Base-by-base conservation (phyloP, 1,284 basidiomycete species). In the Rhodotorula glutinis region DNA sequence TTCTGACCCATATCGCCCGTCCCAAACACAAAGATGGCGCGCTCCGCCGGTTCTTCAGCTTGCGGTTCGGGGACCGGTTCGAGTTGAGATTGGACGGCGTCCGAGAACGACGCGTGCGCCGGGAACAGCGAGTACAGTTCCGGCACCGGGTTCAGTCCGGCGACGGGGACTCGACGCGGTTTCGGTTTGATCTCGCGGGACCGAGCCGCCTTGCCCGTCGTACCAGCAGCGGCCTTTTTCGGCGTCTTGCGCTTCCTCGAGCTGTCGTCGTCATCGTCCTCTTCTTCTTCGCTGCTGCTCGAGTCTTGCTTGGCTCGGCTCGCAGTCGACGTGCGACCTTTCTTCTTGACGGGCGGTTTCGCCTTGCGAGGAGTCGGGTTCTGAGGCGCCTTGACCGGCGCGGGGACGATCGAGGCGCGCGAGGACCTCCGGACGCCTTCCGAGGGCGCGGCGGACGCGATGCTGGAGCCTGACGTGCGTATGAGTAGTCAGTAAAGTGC, bases 1-100 rank as follows among this genome's bases (percentile, higher is more conserved):
- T 93, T 88, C 78, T 94, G 91, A 53, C 90, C 91, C 80, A 89
- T 89, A 78, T 92, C 91, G 27, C 91, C 91, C 9, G 79, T 80
- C 13, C 92, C 92, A 85, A 89, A 94, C 5, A 85, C 86, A 70
- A 92, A 91, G n/a, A 91, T 80, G 52, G 85, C 82, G 29, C 85
- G 82, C 1, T 70, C 64, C 5, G 60, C 63, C 17, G 63, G 57
- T 1, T 21, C 23, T 7, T 21, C 17, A 16, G 49, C 49, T 27
- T 51, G n/a, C 49, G 49, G n/a, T 4, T 23, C 16, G 0, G 58
- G 57, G 4, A 25, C 10, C 2, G 71, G 61, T 17, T 71, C 25
- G 11, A 33, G 9, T 11, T 44, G 29, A n/a, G 65, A 10, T 17
- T 40, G 30, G 25, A 65, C 53, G 13, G 23, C 51, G n/a, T 27